A percentile compares a stretch with the other conserved stretches of the same genome.
These are phyloP conservation scores for Ascochyta clinopodiicola DNA, from an alignment of 2,329 filamentous ascomycete genomes.

Conservation along the genomic window DNA sequence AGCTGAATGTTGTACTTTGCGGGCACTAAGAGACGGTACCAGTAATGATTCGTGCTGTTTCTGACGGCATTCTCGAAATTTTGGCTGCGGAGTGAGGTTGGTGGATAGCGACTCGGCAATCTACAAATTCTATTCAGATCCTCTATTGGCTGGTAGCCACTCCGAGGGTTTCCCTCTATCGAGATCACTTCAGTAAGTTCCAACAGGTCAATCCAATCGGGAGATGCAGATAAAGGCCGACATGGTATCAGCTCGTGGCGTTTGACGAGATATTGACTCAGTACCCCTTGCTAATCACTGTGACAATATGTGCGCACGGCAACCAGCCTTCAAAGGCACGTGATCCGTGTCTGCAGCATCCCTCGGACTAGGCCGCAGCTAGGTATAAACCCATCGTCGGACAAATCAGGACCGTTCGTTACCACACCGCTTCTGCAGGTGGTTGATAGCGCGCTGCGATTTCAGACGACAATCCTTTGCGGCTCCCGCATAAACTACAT, in stretches of 20 bases:
- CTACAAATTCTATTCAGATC: slow-evolving; percentile 1
- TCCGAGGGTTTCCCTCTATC: background rate
- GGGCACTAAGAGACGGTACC: slow-evolving; percentile 15
- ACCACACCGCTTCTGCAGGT: slow-evolving; percentile 23
- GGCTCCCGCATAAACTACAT: background rate
- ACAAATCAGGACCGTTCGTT: slow-evolving; percentile 40
- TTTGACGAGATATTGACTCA: background rate
- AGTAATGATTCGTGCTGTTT: slow-evolving; percentile 13
- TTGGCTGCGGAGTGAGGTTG: slow-evolving; percentile 20
- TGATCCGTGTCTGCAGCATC: slow-evolving; percentile 27
- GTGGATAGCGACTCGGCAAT: slow-evolving; percentile 13
- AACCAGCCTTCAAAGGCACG: slow-evolving; percentile 13
- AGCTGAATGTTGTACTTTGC: slow-evolving; percentile 1
- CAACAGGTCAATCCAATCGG: background rate
- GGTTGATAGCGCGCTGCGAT: slow-evolving; percentile 25
- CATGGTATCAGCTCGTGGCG: background rate
- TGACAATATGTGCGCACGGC: slow-evolving; percentile 8
- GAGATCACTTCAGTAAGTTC: background rate
- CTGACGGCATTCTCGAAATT: slow-evolving; percentile 13
- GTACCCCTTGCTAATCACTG: background rate
- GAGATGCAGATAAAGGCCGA: background rate
- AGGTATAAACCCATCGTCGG: slow-evolving; percentile 13
- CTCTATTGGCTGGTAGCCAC: slow-evolving; percentile 8
- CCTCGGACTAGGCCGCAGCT: slow-evolving; percentile 28
- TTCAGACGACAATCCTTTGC: slow-evolving; percentile 21